Conservation (phyloP, 441 rosid genomes). For the Erodium chrysanthum region DNA sequence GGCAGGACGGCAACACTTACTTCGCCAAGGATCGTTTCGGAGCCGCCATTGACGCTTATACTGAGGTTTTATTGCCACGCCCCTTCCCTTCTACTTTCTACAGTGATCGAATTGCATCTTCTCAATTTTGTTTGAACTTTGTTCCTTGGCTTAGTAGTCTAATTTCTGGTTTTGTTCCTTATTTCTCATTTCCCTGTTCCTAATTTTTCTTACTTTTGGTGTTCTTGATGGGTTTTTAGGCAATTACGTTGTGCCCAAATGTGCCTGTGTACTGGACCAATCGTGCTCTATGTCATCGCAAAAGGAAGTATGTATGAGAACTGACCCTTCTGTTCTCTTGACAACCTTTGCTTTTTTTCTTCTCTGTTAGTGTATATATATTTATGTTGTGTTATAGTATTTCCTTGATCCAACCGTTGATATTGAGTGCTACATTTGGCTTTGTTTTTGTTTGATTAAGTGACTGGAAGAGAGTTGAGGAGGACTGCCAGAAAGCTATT, state of each 20-base stretch:
- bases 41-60: conserved; percentile 94
- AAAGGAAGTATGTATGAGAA: conserved; percentile 57
- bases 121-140: no score
- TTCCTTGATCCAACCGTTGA: neutral
- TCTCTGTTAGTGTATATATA: neutral
- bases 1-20: conserved; percentile 51
- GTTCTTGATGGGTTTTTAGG: conserved; percentile 29
- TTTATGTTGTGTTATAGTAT: neutral
- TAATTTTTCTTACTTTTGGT: neutral
- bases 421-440: conserved; percentile 1
- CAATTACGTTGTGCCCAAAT: conserved; percentile 72
- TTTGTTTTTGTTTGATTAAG: conserved; percentile 29
- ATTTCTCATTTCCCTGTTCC: neutral
- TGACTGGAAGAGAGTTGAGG: conserved; percentile 77
- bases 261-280: conserved; percentile 82
- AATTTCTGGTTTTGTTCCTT: neutral
- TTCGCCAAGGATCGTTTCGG: conserved; percentile 59
- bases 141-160: no score
- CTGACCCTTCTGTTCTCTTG: neutral
- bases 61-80: conserved; percentile 43
- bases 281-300: conserved; percentile 79
- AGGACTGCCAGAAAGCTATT: conserved; percentile 65
- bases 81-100: no score
- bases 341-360: neutral
- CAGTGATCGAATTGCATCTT: no score